These are phyloP conservation scores for Colletotrichum chlorophyti DNA, from an alignment of 2,329 filamentous ascomycete species.

Conservation along the genomic window DNA sequence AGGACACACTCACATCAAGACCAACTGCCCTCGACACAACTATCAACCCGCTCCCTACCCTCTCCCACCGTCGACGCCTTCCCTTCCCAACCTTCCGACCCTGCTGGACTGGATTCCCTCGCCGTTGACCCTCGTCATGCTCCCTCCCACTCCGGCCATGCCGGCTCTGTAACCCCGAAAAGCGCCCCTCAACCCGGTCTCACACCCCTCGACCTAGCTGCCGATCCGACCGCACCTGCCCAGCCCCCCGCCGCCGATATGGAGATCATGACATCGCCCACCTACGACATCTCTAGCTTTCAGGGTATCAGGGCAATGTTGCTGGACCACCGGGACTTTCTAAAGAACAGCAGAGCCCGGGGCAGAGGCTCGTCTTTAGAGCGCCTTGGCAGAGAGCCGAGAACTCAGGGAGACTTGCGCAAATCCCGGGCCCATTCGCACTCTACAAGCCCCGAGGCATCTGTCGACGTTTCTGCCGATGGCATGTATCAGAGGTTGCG, in stretches of 20 bases:
- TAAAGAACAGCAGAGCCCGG: conserved; percentile 35
- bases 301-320: conserved; percentile 44
- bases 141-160: conserved; percentile 40
- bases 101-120: conserved; percentile 34
- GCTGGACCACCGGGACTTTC: conserved; percentile 41
- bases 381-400: conserved; percentile 43
- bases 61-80: conserved; percentile 5
- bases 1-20: conserved; percentile 21
- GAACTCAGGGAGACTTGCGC: conserved; percentile 28
- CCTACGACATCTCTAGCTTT: conserved; percentile 40
- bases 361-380: conserved; percentile 36
- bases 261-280: conserved; percentile 39
- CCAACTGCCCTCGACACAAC: conserved; percentile 4
- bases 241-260: conserved; percentile 33
- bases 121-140: conserved; percentile 38
- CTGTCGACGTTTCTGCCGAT: conserved; percentile 31
- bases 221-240: not conserved
- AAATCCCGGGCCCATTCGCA: conserved; percentile 32
- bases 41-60: conserved; percentile 19
- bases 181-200: conserved; percentile 35
- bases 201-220: conserved; percentile 36
- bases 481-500: conserved; percentile 27
- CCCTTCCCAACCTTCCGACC: conserved; percentile 4
- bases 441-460: conserved; percentile 35
- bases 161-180: conserved; percentile 45